A percentile compares a stretch with the other conserved stretches of the same genome.
Conservation (phyloP, 495 filamentous ascomycete species). For the Annulohypoxylon moriforme region DNA sequence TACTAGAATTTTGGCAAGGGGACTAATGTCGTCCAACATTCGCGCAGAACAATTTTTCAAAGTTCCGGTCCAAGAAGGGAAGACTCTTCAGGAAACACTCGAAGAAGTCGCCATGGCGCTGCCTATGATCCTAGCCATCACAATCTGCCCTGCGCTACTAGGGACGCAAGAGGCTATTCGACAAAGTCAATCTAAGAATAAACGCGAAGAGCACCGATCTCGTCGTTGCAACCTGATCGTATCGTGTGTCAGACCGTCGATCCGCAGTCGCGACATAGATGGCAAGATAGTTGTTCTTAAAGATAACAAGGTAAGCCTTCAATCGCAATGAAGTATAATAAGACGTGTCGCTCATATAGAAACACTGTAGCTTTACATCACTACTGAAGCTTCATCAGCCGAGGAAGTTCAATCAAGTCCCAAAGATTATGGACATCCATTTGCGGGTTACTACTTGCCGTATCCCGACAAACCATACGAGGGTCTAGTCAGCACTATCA, state of each 20-base stretch:
- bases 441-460: constrained; percentile 69
- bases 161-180: constrained; percentile 60
- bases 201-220: constrained; percentile 58
- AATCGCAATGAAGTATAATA: background rate
- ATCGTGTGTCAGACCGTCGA: constrained; percentile 50
- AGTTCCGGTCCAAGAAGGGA: constrained; percentile 25
- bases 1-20: background rate
- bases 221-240: constrained; percentile 58
- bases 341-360: constrained; percentile 20
- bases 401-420: constrained; percentile 28
- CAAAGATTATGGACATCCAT: constrained; percentile 52
- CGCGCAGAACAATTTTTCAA: constrained; percentile 39
- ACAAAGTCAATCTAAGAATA: constrained; percentile 58
- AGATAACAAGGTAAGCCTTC: constrained; percentile 50
- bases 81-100: constrained; percentile 40
- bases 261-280: constrained; percentile 51
- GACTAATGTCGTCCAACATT: constrained; percentile 43
- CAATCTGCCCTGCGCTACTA: constrained; percentile 54
- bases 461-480: constrained; percentile 66
- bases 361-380: constrained; percentile 44
- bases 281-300: constrained; percentile 54
- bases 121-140: constrained; percentile 50
- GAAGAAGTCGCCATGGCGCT: constrained; percentile 43
- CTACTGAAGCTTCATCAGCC: constrained; percentile 44
- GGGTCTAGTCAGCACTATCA: constrained; percentile 69